A percentile compares a stretch with the other conserved stretches of the same genome.
Conservation (phyloP, 208 protist species). For the Leptomonas pyrrhocoris region DNA sequence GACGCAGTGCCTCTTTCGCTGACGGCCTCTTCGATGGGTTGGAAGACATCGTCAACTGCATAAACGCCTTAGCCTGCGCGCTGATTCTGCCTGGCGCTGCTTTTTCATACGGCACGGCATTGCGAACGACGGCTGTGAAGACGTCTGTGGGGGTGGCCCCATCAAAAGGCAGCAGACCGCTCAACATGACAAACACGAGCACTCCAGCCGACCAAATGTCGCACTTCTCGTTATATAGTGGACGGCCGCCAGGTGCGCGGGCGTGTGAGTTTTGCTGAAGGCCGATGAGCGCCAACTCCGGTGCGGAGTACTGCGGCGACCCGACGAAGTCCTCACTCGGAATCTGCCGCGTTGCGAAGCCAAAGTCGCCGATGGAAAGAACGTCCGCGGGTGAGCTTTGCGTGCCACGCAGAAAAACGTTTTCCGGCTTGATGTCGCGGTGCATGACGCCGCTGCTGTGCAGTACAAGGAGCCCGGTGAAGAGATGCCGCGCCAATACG, state of each 20-base stretch:
- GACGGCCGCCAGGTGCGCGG: slow-evolving; percentile 23
- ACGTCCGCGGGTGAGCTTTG: slow-evolving; percentile 28
- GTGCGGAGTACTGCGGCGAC: slow-evolving; percentile 85
- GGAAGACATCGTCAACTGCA: slow-evolving; percentile 50
- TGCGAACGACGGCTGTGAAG: slow-evolving; percentile 65
- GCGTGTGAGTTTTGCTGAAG: slow-evolving; percentile 34
- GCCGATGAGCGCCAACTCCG: slow-evolving; percentile 79
- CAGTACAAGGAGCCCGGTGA: slow-evolving; percentile 91
- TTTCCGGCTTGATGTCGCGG: slow-evolving; percentile 99
- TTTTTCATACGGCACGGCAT: slow-evolving; percentile 74
- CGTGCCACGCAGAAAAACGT: slow-evolving; percentile 96
- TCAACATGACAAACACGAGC: slow-evolving; percentile 82
- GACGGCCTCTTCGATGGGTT: slow-evolving; percentile 68
- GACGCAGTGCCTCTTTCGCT: slow-evolving; percentile 59
- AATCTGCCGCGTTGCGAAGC: slow-evolving; percentile 90
- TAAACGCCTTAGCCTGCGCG: slow-evolving; percentile 55
- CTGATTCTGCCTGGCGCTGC: slow-evolving; percentile 34
- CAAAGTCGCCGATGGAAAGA: slow-evolving; percentile 97
- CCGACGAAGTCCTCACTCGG: slow-evolving; percentile 68
- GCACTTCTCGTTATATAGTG: slow-evolving; percentile 88
- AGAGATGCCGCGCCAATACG: slow-evolving; percentile 96
- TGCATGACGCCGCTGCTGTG: slow-evolving; percentile 98
- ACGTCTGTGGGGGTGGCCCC: slow-evolving; percentile 59
- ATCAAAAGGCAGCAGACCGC: slow-evolving; percentile 82
- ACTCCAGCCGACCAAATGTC: slow-evolving; percentile 92